A percentile compares a stretch with the other conserved stretches of the same genome.
phyloP scores from a whole-genome alignment of 2,329 filamentous ascomycete genomes.

The Leptographium wingfieldii region DNA sequence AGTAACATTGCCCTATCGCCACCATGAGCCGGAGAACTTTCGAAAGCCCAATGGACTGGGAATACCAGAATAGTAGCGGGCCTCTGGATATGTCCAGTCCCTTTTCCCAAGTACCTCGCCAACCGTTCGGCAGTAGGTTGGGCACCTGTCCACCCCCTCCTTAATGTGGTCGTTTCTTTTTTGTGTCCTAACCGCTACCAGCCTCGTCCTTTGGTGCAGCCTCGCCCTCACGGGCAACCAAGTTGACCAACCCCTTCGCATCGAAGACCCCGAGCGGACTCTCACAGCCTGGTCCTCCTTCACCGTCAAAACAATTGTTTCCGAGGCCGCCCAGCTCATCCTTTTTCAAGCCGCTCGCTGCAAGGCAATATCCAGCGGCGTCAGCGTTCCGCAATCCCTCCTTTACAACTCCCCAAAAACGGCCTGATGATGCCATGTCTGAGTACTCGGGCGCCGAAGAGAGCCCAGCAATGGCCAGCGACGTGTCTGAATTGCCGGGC shows the following conservation, averaged over 20 bases:
- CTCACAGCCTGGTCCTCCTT: constrained; percentile 5
- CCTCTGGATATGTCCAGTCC: constrained; percentile 50
- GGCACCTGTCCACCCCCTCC: background rate
- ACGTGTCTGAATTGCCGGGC: constrained; percentile 38
- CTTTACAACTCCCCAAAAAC: constrained; percentile 50
- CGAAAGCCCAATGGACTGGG: constrained; percentile 55
- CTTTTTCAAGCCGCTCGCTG: constrained; percentile 31
- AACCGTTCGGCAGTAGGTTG: constrained; percentile 28
- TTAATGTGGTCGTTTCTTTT: background rate
- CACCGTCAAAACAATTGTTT: constrained; percentile 20
- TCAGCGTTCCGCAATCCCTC: constrained; percentile 49
- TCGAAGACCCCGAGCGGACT: background rate
- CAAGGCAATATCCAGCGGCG: constrained; percentile 31
- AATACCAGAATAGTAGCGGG: constrained; percentile 44
- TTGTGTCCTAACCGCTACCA: background rate
- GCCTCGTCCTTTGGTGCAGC: constrained; percentile 14
- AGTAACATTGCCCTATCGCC: background rate
- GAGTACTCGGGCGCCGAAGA: constrained; percentile 46
- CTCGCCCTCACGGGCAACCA: constrained; percentile 14
- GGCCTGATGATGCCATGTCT: constrained; percentile 40
- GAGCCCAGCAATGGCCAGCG: constrained; percentile 43
- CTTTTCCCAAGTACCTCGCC: constrained; percentile 40
- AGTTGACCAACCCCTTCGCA: constrained; percentile 16
- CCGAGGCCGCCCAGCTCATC: constrained; percentile 28
- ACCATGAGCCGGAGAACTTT: constrained; percentile 35